Evolutionary conservation across 768 basidiomycete genomes (phyloP).

Genomic region (Boletus coccyginus): DNA sequence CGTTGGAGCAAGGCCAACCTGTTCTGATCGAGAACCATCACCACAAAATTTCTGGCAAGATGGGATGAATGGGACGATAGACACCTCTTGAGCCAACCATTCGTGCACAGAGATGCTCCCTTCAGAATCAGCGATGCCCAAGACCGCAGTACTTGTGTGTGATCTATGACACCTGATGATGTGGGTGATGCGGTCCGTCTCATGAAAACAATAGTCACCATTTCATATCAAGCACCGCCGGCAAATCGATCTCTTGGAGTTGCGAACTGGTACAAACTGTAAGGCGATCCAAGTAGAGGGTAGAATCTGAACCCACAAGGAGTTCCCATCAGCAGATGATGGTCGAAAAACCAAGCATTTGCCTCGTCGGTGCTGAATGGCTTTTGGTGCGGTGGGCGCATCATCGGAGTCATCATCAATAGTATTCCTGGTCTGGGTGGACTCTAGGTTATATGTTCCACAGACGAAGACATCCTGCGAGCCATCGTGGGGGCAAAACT

Average conservation of each 20-base stretch:
- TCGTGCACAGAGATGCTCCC: conserved; percentile 68
- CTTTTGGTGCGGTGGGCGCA: background rate
- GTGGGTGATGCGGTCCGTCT: conserved; percentile 3
- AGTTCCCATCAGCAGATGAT: conserved; percentile 27
- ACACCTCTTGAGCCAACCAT: conserved; percentile 50
- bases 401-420: conserved; percentile 4
- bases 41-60: background rate
- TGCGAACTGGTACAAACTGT: conserved; percentile 40
- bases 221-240: conserved; percentile 92
- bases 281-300: background rate
- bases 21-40: conserved; percentile 31
- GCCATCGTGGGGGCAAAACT: conserved; percentile 77
- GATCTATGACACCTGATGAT: conserved; percentile 57
- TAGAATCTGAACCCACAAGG: conserved; percentile 34
- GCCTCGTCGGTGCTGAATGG: conserved; percentile 52
- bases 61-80: background rate
- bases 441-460: conserved; percentile 85
- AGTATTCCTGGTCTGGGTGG: conserved; percentile 16
- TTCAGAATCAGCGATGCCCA: conserved; percentile 85
- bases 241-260: conserved; percentile 65
- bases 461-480: conserved; percentile 70
- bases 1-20: conserved; percentile 38
- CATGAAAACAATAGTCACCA: conserved; percentile 54
- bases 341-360: conserved; percentile 70
- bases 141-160: conserved; percentile 38